Percentiles rank a stretch among this genome's conserved stretches.
Conservation (phyloP, 257 asterid genomes). For the Ilex aquifolium region DNA sequence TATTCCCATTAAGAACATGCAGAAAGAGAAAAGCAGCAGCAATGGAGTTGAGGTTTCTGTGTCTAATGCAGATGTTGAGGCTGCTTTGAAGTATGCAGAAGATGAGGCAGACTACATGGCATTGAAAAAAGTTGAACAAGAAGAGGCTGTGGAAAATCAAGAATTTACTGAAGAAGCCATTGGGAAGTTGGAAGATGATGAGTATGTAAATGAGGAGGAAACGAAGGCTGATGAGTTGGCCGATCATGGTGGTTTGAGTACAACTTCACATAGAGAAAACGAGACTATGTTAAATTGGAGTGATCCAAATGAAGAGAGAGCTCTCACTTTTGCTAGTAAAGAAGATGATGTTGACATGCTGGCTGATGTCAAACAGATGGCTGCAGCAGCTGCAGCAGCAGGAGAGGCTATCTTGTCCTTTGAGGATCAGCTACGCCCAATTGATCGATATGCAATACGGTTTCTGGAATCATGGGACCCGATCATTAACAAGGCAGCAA, state of each 20-base stretch:
- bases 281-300: constrained; percentile 20
- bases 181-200: constrained; percentile 88
- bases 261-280: constrained; percentile 36
- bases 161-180: constrained; percentile 94
- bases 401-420: constrained; percentile 80
- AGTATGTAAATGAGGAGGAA: constrained; percentile 79
- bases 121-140: constrained; percentile 92
- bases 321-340: constrained; percentile 42
- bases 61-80: constrained; percentile 88
- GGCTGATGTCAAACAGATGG: constrained; percentile 96
- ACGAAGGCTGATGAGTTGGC: constrained; percentile 57
- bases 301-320: constrained; percentile 47
- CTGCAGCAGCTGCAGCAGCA: constrained; percentile 92
- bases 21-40: constrained; percentile 36
- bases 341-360: constrained; percentile 91
- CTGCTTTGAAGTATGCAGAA: constrained; percentile 94
- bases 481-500: constrained; percentile 65
- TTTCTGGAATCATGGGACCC: constrained; percentile 96
- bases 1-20: constrained; percentile 30
- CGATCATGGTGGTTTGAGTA: constrained; percentile 36
- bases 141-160: constrained; percentile 98
- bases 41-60: constrained; percentile 43
- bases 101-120: constrained; percentile 99
- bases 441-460: constrained; percentile 85
- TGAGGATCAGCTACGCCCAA: constrained; percentile 88